phyloP scores from a whole-genome alignment of 2,329 filamentous ascomycete genomes.

The Drechslerella dactyloides region DNA sequence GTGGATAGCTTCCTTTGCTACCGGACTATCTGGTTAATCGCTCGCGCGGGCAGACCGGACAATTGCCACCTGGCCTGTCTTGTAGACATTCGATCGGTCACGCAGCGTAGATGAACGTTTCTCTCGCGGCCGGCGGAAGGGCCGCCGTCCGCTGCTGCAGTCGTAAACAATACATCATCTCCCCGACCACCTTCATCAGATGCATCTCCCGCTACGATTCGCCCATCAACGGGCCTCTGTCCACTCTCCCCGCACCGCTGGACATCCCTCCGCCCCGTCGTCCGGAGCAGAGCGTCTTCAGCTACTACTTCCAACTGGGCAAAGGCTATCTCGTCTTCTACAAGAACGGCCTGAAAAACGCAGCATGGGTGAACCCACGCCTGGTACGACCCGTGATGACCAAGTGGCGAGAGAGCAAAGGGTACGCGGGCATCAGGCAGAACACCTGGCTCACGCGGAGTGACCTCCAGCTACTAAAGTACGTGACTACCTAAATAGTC shows the following conservation, averaged over 20 bases:
- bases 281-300: conserved; percentile 60
- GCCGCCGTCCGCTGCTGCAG: conserved; percentile 15
- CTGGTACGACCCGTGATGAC: conserved; percentile 62
- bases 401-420: conserved; percentile 58
- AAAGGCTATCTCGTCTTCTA: conserved; percentile 84
- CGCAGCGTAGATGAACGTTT: conserved; percentile 26
- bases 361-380: conserved; percentile 67
- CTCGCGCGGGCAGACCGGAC: not conserved
- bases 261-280: conserved; percentile 66
- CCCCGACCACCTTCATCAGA: conserved; percentile 22
- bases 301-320: conserved; percentile 69
- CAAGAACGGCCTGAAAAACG: conserved; percentile 78
- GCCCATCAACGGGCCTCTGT: conserved; percentile 71
- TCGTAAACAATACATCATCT: not conserved
- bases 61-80: too few relatives aligned
- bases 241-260: conserved; percentile 75
- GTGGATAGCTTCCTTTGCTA: not conserved
- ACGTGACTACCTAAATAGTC: conserved; percentile 5
- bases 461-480: conserved; percentile 55
- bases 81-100: not conserved
- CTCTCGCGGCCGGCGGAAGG: conserved; percentile 26
- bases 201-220: conserved; percentile 28
- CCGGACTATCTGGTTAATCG: not conserved
- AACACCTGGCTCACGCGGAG: conserved; percentile 57
- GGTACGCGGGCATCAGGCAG: conserved; percentile 56